Evolutionary conservation across 768 basidiomycete genomes (phyloP).

Genomic region (Collybiopsis confluens): DNA sequence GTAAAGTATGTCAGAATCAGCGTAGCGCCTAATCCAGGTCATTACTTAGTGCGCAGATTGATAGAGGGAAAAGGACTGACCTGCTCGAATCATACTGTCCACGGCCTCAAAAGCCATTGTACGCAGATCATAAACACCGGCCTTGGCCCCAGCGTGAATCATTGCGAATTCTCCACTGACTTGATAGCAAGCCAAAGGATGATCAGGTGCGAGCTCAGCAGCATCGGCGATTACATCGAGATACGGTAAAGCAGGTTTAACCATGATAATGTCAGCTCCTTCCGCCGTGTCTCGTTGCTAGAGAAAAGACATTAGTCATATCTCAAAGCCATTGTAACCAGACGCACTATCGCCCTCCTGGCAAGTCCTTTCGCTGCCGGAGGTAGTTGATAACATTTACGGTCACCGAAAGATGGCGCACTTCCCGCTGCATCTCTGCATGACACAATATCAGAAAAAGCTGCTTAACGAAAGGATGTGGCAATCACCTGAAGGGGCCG

Average conservation of each 20-base stretch:
- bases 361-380: slow-evolving; percentile 86
- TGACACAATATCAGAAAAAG: not conserved
- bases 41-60: not conserved
- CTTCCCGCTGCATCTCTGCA: slow-evolving; percentile 94
- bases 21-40: slow-evolving; percentile 59
- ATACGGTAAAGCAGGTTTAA: slow-evolving; percentile 94
- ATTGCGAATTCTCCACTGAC: slow-evolving; percentile 98
- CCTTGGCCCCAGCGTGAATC: slow-evolving; percentile 89
- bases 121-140: slow-evolving; percentile 89
- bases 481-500: slow-evolving; percentile 85
- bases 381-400: slow-evolving; percentile 98
- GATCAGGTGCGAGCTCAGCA: slow-evolving; percentile 71
- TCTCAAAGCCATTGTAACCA: not conserved
- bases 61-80: slow-evolving; percentile 36
- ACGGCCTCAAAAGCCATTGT: slow-evolving; percentile 93
- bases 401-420: slow-evolving; percentile 89
- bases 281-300: slow-evolving; percentile 85
- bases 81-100: slow-evolving; percentile 90
- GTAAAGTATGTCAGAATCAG: slow-evolving; percentile 95
- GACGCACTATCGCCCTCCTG: slow-evolving; percentile 82
- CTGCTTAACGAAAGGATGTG: not conserved
- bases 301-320: slow-evolving; percentile 4
- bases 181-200: slow-evolving; percentile 95
- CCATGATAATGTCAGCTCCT: slow-evolving; percentile 99
- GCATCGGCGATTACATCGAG: slow-evolving; percentile 95